Evolutionary conservation across 2,329 filamentous ascomycete genomes (phyloP), one percentile per base, ranked within the genome.

Genomic region (Colletotrichum tropicale): DNA sequence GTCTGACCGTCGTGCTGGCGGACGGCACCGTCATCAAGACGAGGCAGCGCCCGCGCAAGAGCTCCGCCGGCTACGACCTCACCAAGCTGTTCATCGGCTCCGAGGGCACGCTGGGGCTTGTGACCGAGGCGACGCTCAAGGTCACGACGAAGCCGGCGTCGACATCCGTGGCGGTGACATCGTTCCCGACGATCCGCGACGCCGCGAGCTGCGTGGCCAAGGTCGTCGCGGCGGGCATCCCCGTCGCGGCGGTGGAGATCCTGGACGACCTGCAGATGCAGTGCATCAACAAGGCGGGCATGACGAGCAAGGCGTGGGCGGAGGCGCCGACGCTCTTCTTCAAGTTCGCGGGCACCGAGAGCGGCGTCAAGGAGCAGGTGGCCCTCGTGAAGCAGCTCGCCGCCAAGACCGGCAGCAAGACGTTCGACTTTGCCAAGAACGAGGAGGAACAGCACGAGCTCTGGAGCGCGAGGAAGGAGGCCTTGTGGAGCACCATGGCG

Each of bases 21-120:
- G 96, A 98, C 84, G 96, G 96, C 66, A 98, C 96, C 2, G 86
- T 98, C 67, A 93, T 98, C 86, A 96, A 96, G 88, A 98, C 96
- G 13, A 90, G 94, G 77, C 95, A 98, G 84, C 91, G 96, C 65
- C 95, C 96, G 13, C 91, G 96, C 79, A 98, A 98, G 88, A 96
- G 94, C 81, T 96, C 94, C 71, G 96, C 96, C 36, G 96, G 96
- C 30, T 98, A 98, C 85, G 96, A 98, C 83, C 90, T 98, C 67
- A 98, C 95, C 3, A 93, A 94, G 81, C 90, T 98, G 75, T 97
- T 98, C 84, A 94, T 98, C 83, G 96, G 96, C 61, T 96, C 94
- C 79, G 96, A 98, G 87, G 96, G 96, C 64, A 98, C 96, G 1
- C 91, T 98, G 2, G 96, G 96, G 10, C 91, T 98, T 15, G 94